Percentiles rank a stretch among this genome's conserved stretches.
phyloP scores from a whole-genome alignment of 2,329 filamentous ascomycete species.

The Mycosphaerella sp. region DNA sequence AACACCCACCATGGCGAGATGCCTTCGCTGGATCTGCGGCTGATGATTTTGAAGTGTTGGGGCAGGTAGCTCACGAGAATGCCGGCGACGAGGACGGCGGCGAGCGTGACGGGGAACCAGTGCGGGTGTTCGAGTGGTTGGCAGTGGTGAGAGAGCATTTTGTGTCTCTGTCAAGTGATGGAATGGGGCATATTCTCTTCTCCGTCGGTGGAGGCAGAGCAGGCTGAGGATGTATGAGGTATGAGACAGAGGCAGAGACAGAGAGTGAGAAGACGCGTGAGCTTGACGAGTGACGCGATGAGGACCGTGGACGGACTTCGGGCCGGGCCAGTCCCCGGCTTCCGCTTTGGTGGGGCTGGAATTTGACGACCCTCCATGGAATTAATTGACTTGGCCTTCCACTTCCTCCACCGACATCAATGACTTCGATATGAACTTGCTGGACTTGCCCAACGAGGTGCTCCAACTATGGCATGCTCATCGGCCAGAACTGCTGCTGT shows the following conservation, averaged over 20 bases:
- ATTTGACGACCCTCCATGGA: not conserved
- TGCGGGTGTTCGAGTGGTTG: constrained; percentile 25
- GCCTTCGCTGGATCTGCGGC: constrained; percentile 78
- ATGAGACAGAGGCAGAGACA: not conserved
- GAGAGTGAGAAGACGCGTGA: not conserved
- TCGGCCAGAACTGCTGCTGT: constrained; percentile 27
- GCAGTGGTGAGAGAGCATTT: constrained; percentile 22
- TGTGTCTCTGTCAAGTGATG: too few relatives aligned
- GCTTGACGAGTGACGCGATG: not conserved
- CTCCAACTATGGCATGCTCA: constrained; percentile 31
- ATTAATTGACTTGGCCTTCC: too few relatives aligned
- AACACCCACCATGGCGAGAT: constrained; percentile 94
- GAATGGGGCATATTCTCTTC: not conserved
- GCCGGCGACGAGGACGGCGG: constrained; percentile 66
- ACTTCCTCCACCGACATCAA: too few relatives aligned
- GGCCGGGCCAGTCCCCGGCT: too few relatives aligned
- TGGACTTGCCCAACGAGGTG: constrained; percentile 26
- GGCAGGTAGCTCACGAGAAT: constrained; percentile 91
- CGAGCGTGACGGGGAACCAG: constrained; percentile 25
- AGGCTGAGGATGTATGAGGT: not conserved
- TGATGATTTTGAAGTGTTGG: constrained; percentile 87
- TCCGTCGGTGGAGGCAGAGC: not conserved
- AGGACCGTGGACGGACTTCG: not conserved
- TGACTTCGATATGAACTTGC: not conserved
- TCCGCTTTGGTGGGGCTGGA: not conserved